Base-by-base conservation (phyloP, 495 filamentous ascomycete genomes). In the Lepidopterella palustris region DNA sequence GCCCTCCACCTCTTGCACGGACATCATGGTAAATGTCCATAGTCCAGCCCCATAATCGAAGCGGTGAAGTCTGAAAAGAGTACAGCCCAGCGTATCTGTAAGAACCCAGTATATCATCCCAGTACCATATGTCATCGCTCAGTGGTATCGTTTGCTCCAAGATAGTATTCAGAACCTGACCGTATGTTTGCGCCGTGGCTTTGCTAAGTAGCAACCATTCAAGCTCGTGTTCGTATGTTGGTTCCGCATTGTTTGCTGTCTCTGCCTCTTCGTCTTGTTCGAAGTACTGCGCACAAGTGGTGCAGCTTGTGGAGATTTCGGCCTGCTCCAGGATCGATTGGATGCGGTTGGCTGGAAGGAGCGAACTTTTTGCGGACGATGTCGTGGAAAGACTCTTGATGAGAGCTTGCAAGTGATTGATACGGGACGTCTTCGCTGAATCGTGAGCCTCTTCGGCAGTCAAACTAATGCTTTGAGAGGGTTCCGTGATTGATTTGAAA, bases 181-280 rank as follows among this genome's bases (percentile, higher is more conserved):
- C 92, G 61, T 95, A 91, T 0, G 84, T 84, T 67, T 95, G 92
- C 24, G 87, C 79, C 0, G 91, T 86, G 2, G 90, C 91, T 71
- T 97, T 98, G 67, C 84, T 85, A 8, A 90, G 79, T 23, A 96
- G 74, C 24, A 96, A 72, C 93, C 93, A 97, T 72, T 93, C 84
- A 56, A 95, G 76, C 58, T 97, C 88, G 28, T 78, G 73, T 66
- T 88, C 84, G 68, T 86, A 83, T 21, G 75, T 57, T 2, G 63
- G 47, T 24, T 67, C 56, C 28, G 31, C 55, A 15, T 51, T 42
- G 11, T 59, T 61, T 29, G 63, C 56, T 15, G 26, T 42, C 8
- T 66, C 57, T 29, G 47, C 55, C 15, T 60, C 20, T 11, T 58
- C 55, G 15, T 61, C 68, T 35, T 69, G 58, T 54, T 40, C 45